These are phyloP conservation scores for Smallanthus sonchifolius DNA, from an alignment of 129 eudicot genomes.

Conservation along the genomic window DNA sequence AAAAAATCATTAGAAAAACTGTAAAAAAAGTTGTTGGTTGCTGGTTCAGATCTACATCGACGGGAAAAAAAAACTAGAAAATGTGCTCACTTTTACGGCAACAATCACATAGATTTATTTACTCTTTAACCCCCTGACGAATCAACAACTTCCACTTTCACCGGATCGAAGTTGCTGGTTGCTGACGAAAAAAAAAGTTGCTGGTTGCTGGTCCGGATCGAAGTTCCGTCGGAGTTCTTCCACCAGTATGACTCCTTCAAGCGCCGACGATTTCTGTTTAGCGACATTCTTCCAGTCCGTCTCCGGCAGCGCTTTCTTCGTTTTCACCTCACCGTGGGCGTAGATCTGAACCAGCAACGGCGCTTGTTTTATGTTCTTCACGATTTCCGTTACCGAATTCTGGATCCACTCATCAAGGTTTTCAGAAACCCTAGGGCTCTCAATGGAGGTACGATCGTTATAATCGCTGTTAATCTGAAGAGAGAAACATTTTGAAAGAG, in stretches of 20 bases:
- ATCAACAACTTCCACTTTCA: too few relatives aligned
- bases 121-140: too few relatives aligned
- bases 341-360: constrained; percentile 47
- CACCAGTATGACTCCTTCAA: constrained; percentile 61
- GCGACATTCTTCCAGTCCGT: constrained; percentile 36
- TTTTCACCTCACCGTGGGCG: constrained; percentile 25
- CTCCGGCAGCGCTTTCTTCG: constrained; percentile 34
- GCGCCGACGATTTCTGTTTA: constrained; percentile 21
- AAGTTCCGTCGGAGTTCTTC: constrained; percentile 37
- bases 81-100: too few relatives aligned
- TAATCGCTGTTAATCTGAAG: neutral
- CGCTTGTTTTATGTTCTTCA: constrained; percentile 42
- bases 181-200: too few relatives aligned
- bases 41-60: too few relatives aligned
- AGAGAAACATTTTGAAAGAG: too few relatives aligned
- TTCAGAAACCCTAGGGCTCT: constrained; percentile 31
- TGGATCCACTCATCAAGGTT: constrained; percentile 45
- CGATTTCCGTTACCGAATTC: constrained; percentile 42
- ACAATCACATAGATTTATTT: too few relatives aligned
- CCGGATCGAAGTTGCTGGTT: too few relatives aligned
- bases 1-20: too few relatives aligned
- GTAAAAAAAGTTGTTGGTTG: too few relatives aligned
- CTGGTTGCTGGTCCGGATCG: too few relatives aligned
- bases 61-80: too few relatives aligned
- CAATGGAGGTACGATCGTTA: constrained; percentile 23